Evolutionary conservation across 192 early-diverging fungal genomes (phyloP), one percentile per base, ranked within the genome.

Genomic region (Mortierella antarctica): DNA sequence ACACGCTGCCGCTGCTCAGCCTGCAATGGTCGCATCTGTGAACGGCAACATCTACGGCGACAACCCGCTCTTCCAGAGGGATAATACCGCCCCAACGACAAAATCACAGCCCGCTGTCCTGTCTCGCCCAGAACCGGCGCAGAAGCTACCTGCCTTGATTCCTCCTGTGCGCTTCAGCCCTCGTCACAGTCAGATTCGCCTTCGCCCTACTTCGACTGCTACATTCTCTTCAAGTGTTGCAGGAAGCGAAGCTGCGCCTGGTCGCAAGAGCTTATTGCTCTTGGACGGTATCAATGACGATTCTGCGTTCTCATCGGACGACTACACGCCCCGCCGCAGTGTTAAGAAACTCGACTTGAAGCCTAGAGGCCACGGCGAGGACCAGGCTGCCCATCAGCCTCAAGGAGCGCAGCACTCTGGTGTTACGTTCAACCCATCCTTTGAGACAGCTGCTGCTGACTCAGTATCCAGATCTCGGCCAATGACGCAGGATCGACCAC

Each of bases 21-120:
- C 86, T 58, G 57, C 73, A 42, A 73, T 97, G 23, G 83, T 89
- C 12, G 96, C 96, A 6, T 86, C 88, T 21, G 91, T 98, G 61
- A 95, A 96, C 63, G 84, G 87, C 60, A 92, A 94, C 71, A 96
- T 96, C 10, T 98, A 97, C 78, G 97, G 97, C 39, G 83, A 84
- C 52, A 95, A 91, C 58, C 91, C 95, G 45, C 84, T 98, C 42
- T 95, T 98, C 71, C 85, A 90, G 71, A 82, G 80, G 70, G 86
- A 82, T 72, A 82, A 73, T 49, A 86, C 46, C 47, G 86, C 74
- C 74, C 80, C 63, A 57, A 75, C 49, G 68, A n/a, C 79, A 2
- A 71, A 82, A 53, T 52, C 66, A 11, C 60, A 79, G 7, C 76
- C 77, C 0, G 70, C 65, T 8, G 61, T 80, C 23, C 48, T 80